Conservation (phyloP, 441 rosid species). For the Erodium trifolium region DNA sequence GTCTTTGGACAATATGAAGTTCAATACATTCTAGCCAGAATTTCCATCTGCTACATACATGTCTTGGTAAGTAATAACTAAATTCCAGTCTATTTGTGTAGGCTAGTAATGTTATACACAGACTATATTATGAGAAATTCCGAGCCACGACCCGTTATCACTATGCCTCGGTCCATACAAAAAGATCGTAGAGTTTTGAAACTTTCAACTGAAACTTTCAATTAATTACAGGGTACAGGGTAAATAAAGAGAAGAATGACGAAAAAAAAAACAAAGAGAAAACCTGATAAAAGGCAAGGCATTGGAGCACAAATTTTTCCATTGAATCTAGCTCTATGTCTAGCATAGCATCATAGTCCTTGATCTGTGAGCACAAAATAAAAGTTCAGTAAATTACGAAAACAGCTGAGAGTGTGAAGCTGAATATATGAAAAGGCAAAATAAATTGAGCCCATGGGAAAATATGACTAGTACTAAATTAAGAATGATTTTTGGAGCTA, state of each 20-base stretch:
- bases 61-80: slow-evolving; percentile 1
- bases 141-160: neutral
- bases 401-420: slow-evolving; percentile 12
- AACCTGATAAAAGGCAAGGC: slow-evolving; percentile 97
- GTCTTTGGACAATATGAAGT: neutral
- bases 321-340: slow-evolving; percentile 87
- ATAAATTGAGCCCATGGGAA: neutral
- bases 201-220: neutral
- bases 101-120: slow-evolving; percentile 5
- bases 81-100: slow-evolving; percentile 8
- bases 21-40: neutral
- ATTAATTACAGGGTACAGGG: slow-evolving; percentile 3
- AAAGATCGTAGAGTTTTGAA: neutral
- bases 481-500: neutral
- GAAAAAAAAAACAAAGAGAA: slow-evolving; percentile 12
- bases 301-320: slow-evolving; percentile 96
- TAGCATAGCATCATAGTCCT: slow-evolving; percentile 91
- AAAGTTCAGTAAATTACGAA: slow-evolving; percentile 22
- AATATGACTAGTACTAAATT: neutral
- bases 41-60: neutral
- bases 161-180: neutral
- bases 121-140: neutral
- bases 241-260: neutral
- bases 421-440: slow-evolving; percentile 16
- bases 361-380: slow-evolving; percentile 46